A percentile compares a stretch with the other conserved stretches of the same genome.
phyloP scores from a whole-genome alignment of 2,329 filamentous ascomycete species.

The Aphanocladium album region DNA sequence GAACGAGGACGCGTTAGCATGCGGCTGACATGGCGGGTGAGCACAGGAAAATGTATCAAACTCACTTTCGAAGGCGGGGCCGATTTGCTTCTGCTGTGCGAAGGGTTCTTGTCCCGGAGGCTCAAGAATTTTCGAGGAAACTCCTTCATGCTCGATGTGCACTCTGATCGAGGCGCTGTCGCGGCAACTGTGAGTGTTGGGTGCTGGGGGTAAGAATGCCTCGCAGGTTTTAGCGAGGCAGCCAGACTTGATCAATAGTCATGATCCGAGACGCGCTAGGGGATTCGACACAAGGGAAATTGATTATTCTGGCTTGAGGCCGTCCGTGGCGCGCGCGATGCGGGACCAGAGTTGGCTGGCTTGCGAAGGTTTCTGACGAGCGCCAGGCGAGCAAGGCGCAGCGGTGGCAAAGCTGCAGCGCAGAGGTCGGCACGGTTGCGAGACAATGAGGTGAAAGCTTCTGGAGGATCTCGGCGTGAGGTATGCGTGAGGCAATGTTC shows the following conservation, averaged over 20 bases:
- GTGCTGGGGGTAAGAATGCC: conserved; percentile 13
- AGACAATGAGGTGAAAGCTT: background rate
- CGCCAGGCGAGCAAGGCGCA: background rate
- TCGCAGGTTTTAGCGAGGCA: conserved; percentile 29
- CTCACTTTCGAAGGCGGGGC: conserved; percentile 41
- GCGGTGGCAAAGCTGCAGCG: background rate
- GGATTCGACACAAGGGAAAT: background rate
- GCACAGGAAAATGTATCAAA: background rate
- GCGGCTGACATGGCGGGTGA: background rate
- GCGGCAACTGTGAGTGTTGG: background rate
- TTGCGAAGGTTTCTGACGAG: background rate
- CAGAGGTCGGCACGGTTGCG: background rate
- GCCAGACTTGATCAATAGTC: conserved; percentile 23
- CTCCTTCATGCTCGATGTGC: conserved; percentile 43
- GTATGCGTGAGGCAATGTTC: background rate
- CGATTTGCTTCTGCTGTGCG: conserved; percentile 51
- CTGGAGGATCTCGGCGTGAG: background rate
- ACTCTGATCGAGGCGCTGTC: background rate
- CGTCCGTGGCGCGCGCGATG: background rate
- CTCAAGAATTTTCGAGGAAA: conserved; percentile 63
- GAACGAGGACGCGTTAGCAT: conserved; percentile 14
- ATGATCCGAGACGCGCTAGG: conserved; percentile 20
- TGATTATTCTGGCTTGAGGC: background rate
- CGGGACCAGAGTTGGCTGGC: background rate
- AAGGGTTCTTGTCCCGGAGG: conserved; percentile 59